Evolutionary conservation across 2,329 filamentous ascomycete genomes (phyloP).

Genomic region (Diaporthe sp.): DNA sequence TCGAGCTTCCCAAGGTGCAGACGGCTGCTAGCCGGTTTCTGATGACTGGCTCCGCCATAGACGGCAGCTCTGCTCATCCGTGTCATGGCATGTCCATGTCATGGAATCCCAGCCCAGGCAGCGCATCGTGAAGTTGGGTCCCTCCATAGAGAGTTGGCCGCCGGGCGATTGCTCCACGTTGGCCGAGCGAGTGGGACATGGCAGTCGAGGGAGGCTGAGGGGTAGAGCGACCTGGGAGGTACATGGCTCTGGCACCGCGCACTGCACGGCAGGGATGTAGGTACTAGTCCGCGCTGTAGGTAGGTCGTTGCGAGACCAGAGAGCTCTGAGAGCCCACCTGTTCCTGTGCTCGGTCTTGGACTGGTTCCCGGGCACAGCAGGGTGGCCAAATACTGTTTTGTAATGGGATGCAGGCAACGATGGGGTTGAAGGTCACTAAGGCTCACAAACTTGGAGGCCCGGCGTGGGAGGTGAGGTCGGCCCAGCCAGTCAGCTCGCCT

Average conservation of each 20-base stretch:
- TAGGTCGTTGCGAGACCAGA: background rate
- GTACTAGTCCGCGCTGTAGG: background rate
- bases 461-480: conserved; percentile 30
- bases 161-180: background rate
- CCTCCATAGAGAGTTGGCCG: background rate
- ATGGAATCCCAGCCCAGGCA: conserved; percentile 19
- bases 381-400: conserved; percentile 37
- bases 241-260: background rate
- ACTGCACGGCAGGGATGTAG: conserved; percentile 7
- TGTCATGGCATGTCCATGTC: conserved; percentile 6
- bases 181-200: conserved; percentile 2
- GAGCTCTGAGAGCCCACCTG: background rate
- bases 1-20: conserved; percentile 20
- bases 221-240: conserved; percentile 10
- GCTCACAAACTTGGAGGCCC: conserved; percentile 26
- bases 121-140: conserved; percentile 22
- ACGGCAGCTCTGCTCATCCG: conserved; percentile 9
- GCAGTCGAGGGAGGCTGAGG: conserved; percentile 25
- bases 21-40: conserved; percentile 6
- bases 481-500: conserved; percentile 34
- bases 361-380: background rate
- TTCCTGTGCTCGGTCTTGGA: background rate
- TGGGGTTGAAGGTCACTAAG: conserved; percentile 29
- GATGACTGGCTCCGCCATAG: background rate
- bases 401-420: conserved; percentile 38